phyloP scores from a whole-genome alignment of 805 yeast genomes.

The Metschnikowia noctiluminum region DNA sequence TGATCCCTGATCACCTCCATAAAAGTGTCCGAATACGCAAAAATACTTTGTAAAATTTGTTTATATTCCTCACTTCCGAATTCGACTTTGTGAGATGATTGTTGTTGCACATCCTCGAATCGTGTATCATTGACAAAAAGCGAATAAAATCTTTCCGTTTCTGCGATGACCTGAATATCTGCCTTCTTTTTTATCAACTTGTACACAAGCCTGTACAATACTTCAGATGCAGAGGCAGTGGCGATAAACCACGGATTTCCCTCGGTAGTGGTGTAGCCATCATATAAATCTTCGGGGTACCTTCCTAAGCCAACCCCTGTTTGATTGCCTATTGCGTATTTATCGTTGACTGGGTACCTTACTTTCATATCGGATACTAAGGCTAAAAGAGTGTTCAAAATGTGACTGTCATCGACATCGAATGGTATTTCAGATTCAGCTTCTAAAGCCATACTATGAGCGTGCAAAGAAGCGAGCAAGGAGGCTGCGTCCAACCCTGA shows the following conservation, averaged over 20 bases:
- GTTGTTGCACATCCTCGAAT: conserved; percentile 10
- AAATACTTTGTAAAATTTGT: conserved; percentile 43
- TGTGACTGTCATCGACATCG: conserved; percentile 53
- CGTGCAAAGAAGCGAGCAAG: conserved; percentile 50
- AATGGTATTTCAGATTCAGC: conserved; percentile 49
- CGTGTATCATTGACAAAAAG: conserved; percentile 26
- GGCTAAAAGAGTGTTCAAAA: conserved; percentile 61
- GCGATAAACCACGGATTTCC: conserved; percentile 95
- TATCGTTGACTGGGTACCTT: conserved; percentile 74
- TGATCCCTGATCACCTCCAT: conserved; percentile 56
- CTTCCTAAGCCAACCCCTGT: conserved; percentile 76
- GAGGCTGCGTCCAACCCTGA: conserved; percentile 80
- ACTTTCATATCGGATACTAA: conserved; percentile 66
- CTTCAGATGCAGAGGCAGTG: conserved; percentile 66
- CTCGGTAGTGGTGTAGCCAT: conserved; percentile 65
- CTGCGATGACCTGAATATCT: conserved; percentile 42
- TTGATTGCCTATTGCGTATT: conserved; percentile 33
- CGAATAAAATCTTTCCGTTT: conserved; percentile 28
- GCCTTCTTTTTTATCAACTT: conserved; percentile 36
- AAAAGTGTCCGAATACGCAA: conserved; percentile 65
- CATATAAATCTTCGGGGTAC: conserved; percentile 88
- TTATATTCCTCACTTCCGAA: conserved; percentile 44
- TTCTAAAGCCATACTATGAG: conserved; percentile 24
- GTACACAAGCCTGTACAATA: conserved; percentile 53
- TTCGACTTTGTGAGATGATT: conserved; percentile 20